A percentile compares a stretch with the other conserved stretches of the same genome.
phyloP scores from a whole-genome alignment of 345 rosid genomes.

The Dimocarpus longan region DNA sequence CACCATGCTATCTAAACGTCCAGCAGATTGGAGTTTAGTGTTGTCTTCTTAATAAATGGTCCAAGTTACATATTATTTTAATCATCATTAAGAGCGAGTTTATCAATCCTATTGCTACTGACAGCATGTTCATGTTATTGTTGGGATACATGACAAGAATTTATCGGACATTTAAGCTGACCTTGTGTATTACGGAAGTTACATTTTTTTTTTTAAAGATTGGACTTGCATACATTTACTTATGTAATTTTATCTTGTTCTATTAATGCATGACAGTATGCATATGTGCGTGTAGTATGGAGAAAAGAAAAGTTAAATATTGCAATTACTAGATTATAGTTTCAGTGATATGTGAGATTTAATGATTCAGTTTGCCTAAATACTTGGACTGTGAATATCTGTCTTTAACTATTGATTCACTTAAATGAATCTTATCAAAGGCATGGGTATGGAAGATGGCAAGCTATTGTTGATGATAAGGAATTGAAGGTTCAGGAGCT shows the following conservation, averaged over 20 bases:
- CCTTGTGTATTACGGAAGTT: not conserved
- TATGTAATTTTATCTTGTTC: not conserved
- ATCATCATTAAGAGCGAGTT: not conserved
- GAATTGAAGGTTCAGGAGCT: constrained; percentile 83
- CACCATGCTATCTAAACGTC: not conserved
- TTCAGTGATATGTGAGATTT: constrained; percentile 1
- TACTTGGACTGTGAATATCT: not conserved
- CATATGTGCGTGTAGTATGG: not conserved
- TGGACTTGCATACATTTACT: not conserved
- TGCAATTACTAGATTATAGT: not conserved
- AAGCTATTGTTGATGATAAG: constrained; percentile 95
- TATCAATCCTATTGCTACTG: not conserved
- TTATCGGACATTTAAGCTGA: not conserved
- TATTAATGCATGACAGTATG: not conserved
- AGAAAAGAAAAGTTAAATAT: not conserved
- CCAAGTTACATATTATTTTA: not conserved
- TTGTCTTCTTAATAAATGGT: not conserved
- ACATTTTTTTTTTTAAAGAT: not conserved
- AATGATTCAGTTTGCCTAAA: not conserved
- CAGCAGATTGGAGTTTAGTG: not conserved
- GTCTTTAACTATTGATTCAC: not conserved
- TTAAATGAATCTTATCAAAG: constrained; percentile 41
- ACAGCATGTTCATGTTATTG: not conserved
- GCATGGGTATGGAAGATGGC: constrained; percentile 99
- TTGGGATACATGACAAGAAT: not conserved